phyloP scores from a whole-genome alignment of 1,284 basidiomycete genomes.

The Ustilago xerochloae region DNA sequence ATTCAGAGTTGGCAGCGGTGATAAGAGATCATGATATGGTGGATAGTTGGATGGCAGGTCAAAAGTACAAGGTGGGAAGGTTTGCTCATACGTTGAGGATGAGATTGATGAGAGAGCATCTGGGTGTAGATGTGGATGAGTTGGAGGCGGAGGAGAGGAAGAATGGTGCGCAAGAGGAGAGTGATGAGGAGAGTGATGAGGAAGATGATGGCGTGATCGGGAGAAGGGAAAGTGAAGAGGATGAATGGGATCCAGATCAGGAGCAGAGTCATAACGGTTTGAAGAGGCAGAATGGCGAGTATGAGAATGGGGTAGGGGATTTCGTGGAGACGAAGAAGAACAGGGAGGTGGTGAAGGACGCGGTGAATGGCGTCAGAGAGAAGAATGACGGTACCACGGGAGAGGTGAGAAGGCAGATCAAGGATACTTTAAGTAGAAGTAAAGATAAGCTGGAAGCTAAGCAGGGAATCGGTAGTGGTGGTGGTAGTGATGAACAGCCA shows the following conservation, averaged over 20 bases:
- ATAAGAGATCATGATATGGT: conserved; percentile 98
- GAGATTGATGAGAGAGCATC: conserved; percentile 94
- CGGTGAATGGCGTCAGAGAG: conserved; percentile 14
- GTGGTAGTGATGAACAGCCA: not conserved
- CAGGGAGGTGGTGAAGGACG: conserved; percentile 13
- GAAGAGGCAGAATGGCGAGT: conserved; percentile 9
- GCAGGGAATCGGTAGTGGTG: no score
- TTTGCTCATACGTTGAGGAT: conserved; percentile 95
- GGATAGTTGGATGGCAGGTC: conserved; percentile 87
- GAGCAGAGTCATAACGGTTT: conserved; percentile 73
- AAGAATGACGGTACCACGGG: conserved; percentile 19
- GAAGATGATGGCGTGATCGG: no score
- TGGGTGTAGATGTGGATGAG: conserved; percentile 92
- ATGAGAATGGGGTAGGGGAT: conserved; percentile 4
- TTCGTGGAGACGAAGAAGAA: conserved; percentile 30
- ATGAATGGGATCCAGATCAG: conserved; percentile 81
- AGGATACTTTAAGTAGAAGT: conserved; percentile 17
- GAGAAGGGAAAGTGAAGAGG: no score
- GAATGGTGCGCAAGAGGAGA: conserved; percentile 23
- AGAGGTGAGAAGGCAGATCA: conserved; percentile 36
- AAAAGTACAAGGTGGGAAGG: conserved; percentile 92
- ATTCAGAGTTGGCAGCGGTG: conserved; percentile 92
- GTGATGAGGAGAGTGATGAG: no score
- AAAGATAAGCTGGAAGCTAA: conserved; percentile 23
- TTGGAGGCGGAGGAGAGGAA: conserved; percentile 72